Base-by-base conservation (phyloP, 257 asterid genomes). In the Ocimum tenuiflorum region DNA sequence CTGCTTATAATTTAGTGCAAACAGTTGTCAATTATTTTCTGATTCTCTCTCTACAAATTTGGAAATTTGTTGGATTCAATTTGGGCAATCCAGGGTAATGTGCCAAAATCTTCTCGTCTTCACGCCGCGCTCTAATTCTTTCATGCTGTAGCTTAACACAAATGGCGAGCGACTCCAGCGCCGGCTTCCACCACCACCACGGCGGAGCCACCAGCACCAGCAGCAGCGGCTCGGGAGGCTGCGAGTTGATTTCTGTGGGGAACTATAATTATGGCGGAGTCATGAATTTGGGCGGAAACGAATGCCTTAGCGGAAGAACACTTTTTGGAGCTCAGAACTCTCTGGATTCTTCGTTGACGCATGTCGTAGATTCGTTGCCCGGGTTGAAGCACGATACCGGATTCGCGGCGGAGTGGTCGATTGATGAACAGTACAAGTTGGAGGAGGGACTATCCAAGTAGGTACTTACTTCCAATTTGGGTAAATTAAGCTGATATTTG, bases 371-470 rank as follows among this genome's bases (percentile, higher is more conserved):
- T 64, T 76, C 88, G 3, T 85, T 70, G 42, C 88, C 94, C 3
- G 95, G 95, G 73, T 67, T 90, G 78, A 88, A 85, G 76, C 95
- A 87, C 77, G 95, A 87, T n/a, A 78, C 95, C 0, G 95, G 90
- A 15, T 70, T 90, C 45, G 95, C 92, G 0, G 91, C 68, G 38
- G 96, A 90, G 79, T 90, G 97, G 97, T 80, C 95, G 14, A 76
- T 77, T 24, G 95, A 84, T 24, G 97, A 87, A 60, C 88, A 87
- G 83, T 80, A 65, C 69, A 89, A 77, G 74, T 55, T 89, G 70
- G 91, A 87, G 73, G 95, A 88, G 75, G 97, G 92, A 75, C 96
- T 90, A 76, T 74, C 69, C 81, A 90, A 84, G 97, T 90, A 82
- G 82, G 94, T 85, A 77, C 74, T 76, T 77, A 74, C 81, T 83